Evolutionary conservation across 352 stramenopile genomes (phyloP).

Genomic region (Globisporangium megalacanthum): DNA sequence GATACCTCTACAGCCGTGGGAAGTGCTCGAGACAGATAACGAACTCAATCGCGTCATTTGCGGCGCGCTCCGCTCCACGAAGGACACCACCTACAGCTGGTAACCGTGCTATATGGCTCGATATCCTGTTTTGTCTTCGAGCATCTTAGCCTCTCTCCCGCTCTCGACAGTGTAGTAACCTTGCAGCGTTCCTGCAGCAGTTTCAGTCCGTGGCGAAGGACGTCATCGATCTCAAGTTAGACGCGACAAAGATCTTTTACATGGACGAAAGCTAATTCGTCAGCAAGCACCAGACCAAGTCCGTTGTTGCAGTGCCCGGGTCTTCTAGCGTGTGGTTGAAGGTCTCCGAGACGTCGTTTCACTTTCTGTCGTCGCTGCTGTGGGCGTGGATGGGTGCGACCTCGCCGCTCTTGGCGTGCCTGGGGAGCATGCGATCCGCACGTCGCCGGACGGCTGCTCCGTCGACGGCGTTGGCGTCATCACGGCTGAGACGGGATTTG

Average conservation of each 20-base stretch:
- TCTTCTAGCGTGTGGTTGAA: not conserved
- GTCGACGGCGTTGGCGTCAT: not conserved
- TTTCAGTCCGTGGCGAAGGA: not conserved
- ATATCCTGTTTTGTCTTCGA: not conserved
- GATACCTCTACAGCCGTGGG: too few relatives aligned
- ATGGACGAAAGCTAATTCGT: not conserved
- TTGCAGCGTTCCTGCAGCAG: not conserved
- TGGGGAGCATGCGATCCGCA: too few relatives aligned
- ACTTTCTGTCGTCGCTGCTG: not conserved
- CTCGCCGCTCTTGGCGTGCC: too few relatives aligned
- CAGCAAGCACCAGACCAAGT: not conserved
- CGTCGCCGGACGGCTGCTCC: not conserved
- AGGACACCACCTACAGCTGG: too few relatives aligned
- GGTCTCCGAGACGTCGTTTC: not conserved
- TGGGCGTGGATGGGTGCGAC: not conserved
- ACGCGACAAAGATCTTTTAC: not conserved
- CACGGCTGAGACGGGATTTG: too few relatives aligned
- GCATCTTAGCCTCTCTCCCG: not conserved
- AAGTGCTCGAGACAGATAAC: too few relatives aligned
- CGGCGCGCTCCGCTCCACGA: too few relatives aligned
- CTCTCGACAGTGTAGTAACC: not conserved
- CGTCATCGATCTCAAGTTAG: not conserved
- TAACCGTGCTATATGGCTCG: not conserved
- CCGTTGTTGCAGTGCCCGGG: not conserved
- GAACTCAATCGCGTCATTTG: too few relatives aligned